Evolutionary conservation across 1,284 basidiomycete species (phyloP).

Genomic region (Ganoderma lingzhi): DNA sequence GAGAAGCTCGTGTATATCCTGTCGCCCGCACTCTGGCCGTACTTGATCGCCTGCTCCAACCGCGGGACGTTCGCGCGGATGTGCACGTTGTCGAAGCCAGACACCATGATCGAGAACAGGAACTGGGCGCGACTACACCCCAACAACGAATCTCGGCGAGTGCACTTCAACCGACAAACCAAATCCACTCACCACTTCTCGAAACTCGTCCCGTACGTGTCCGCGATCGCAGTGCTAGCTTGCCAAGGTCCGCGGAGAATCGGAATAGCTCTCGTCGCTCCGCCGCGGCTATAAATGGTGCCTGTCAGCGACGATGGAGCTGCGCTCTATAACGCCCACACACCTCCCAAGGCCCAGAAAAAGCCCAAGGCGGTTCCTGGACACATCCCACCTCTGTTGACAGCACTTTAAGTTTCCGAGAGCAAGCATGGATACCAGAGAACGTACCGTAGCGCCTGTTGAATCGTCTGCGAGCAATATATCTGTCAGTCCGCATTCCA

Average conservation of each 20-base stretch:
- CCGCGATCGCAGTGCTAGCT: slow-evolving; percentile 70
- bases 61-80: slow-evolving; percentile 67
- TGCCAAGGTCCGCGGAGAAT: slow-evolving; percentile 73
- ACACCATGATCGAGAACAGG: slow-evolving; percentile 67
- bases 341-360: slow-evolving; percentile 74
- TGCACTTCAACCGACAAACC: not conserved
- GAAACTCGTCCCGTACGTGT: slow-evolving; percentile 64
- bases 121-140: slow-evolving; percentile 63
- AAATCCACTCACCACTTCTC: slow-evolving; percentile 64
- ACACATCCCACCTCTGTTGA: slow-evolving; percentile 65
- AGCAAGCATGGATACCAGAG: not conserved
- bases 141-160: slow-evolving; percentile 5
- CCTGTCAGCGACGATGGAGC: not conserved
- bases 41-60: slow-evolving; percentile 68
- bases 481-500: slow-evolving; percentile 9
- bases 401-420: slow-evolving; percentile 6
- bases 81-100: slow-evolving; percentile 72
- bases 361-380: slow-evolving; percentile 73
- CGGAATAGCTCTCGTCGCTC: slow-evolving; percentile 68
- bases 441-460: slow-evolving; percentile 64
- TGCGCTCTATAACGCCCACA: slow-evolving; percentile 1
- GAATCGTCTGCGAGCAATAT: slow-evolving; percentile 57
- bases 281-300: slow-evolving; percentile 50
- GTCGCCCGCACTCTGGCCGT: slow-evolving; percentile 73
- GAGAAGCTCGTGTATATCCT: slow-evolving; percentile 69